Evolutionary conservation across 2,329 filamentous ascomycete genomes (phyloP).

Genomic region (Cercospora janseana): DNA sequence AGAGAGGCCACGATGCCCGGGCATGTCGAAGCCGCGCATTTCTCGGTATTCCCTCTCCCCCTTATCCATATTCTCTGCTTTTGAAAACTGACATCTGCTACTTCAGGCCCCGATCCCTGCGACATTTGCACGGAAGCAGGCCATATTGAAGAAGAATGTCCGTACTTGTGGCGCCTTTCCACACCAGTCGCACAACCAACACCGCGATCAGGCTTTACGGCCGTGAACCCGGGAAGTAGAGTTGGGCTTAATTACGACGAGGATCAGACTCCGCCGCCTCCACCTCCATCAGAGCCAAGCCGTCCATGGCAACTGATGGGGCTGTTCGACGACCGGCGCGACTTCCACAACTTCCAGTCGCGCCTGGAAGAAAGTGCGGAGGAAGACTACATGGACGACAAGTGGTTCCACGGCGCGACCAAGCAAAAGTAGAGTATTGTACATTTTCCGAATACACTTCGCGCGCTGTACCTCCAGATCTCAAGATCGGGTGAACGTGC

Average conservation of each 20-base stretch:
- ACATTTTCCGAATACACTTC: neutral
- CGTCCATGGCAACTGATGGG: constrained; percentile 19
- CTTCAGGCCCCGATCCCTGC: neutral
- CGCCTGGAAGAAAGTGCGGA: neutral
- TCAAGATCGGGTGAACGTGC: too few relatives aligned
- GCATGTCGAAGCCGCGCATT: constrained; percentile 10
- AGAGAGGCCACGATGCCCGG: constrained; percentile 19
- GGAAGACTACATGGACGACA: constrained; percentile 6
- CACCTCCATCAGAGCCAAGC: constrained; percentile 7
- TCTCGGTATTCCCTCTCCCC: neutral
- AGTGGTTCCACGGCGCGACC: neutral
- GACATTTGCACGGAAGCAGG: neutral
- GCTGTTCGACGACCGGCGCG: constrained; percentile 15
- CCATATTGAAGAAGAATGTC: constrained; percentile 32
- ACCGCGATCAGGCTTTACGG: neutral
- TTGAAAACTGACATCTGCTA: neutral
- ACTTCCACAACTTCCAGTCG: constrained; percentile 6
- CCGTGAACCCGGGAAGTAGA: constrained; percentile 1
- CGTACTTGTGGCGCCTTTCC: constrained; percentile 25
- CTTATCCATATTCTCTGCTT: neutral
- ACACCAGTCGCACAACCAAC: neutral
- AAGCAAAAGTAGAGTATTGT: neutral
- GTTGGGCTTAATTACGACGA: constrained; percentile 7
- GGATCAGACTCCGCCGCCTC: constrained; percentile 6
- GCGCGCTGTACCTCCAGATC: neutral